Evolutionary conservation across 805 yeast genomes (phyloP).

Genomic region (Saturnispora kantuleensis): DNA sequence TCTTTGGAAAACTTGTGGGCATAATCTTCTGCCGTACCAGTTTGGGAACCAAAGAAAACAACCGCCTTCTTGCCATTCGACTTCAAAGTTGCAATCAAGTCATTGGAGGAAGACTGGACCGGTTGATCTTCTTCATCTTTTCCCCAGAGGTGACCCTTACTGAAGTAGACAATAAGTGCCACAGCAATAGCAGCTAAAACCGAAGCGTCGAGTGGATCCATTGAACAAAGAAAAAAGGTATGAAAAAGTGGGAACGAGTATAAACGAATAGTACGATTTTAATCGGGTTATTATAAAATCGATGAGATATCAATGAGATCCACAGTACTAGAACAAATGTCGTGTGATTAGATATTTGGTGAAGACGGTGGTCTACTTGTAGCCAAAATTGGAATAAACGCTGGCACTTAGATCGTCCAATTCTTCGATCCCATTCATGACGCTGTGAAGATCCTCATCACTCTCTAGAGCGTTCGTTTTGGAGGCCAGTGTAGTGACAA

Average conservation of each 20-base stretch:
- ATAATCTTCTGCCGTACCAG: conserved; percentile 98
- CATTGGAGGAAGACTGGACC: conserved; percentile 38
- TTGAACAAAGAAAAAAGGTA: conserved; percentile 25
- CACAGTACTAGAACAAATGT: neutral
- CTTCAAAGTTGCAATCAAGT: conserved; percentile 47
- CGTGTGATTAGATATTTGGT: neutral
- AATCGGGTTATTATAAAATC: too few relatives aligned
- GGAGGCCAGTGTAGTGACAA: conserved; percentile 58
- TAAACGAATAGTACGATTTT: too few relatives aligned
- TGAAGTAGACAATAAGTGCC: conserved; percentile 58
- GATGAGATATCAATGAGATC: too few relatives aligned
- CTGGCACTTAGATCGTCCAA: conserved; percentile 84
- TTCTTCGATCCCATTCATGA: conserved; percentile 45
- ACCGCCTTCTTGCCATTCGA: conserved; percentile 63
- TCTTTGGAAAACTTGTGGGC: conserved; percentile 88
- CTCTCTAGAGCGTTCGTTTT: conserved; percentile 38
- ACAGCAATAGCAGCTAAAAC: conserved; percentile 56
- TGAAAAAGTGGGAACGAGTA: conserved; percentile 3
- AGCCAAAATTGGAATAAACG: conserved; percentile 68
- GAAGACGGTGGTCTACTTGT: conserved; percentile 6
- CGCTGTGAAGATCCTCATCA: conserved; percentile 24
- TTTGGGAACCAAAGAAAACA: conserved; percentile 88
- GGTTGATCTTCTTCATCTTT: conserved; percentile 17
- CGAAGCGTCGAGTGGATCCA: conserved; percentile 64
- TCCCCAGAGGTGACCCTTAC: conserved; percentile 49